Base-by-base conservation (phyloP, 768 basidiomycete genomes). In the Dendrothele bispora region DNA sequence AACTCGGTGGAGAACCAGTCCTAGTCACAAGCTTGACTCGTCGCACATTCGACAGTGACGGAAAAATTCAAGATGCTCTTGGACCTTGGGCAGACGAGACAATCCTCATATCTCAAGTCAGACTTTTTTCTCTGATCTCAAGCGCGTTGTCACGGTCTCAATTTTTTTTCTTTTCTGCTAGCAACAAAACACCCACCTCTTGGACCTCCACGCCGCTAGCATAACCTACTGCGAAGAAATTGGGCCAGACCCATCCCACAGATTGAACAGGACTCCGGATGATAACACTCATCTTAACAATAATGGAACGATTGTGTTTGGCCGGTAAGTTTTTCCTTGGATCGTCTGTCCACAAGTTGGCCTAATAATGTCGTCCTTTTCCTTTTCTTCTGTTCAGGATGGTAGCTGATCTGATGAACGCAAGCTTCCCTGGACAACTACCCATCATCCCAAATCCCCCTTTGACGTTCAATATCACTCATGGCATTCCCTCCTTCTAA, bases 221-320 rank as follows among this genome's bases (percentile, higher is more conserved):
- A 71, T 72, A 17, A 59, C 63, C 40, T 73, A 73, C 54, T 60
- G 61, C 24, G 66, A 73, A 52, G 67, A 66, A 3, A 70, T 72
- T 28, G 72, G 72, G 7, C 64, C 70, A 3, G 66, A 68, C 30
- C 66, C 69, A 18, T 64, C 68, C 8, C 71, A 73, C 50, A 52
- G 60, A 10, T 61, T 73, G 30, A 72, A 74, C 49, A 63, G 71
- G 51, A 48, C 60, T 5, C 68, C 68, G 3, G 64, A 65, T 36
- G 70, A 74, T 37, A 61, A 70, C 41, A 70, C 71, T n/a, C 69
- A 72, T 47, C 43, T 71, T 43, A 72, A 72, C 42, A 50, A 55
- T 5, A 71, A 72, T 44, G 71, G 71, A 38, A 70, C 67, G 4
- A 72, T 70, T 14, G 68, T 74, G 5, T 72, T 72, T 53, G 70